Percentiles rank a stretch among this genome's conserved stretches.
phyloP scores from a whole-genome alignment of 805 yeast genomes.

The Cyberlindnera bimundalis region DNA sequence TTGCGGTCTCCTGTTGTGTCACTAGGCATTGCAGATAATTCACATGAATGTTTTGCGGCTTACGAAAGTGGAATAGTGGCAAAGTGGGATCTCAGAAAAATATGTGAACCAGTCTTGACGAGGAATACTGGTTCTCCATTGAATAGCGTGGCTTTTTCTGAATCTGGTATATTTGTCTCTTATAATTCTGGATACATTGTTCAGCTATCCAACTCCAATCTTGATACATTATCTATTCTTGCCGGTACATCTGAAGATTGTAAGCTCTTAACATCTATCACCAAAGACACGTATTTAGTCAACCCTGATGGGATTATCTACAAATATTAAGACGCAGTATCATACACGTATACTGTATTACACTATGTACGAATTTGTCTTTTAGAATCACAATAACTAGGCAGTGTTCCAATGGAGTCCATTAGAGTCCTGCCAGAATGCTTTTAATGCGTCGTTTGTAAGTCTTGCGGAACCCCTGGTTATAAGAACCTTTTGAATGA shows the following conservation, averaged over 20 bases:
- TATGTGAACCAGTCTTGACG: conserved; percentile 8
- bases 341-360: too few relatives aligned
- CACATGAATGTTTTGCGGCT: conserved; percentile 28
- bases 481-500: conserved; percentile 51
- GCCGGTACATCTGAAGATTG: conserved; percentile 8
- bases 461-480: conserved; percentile 61
- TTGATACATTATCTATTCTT: not conserved
- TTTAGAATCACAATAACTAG: not conserved
- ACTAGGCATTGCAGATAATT: not conserved
- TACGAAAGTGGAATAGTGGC: conserved; percentile 35
- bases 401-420: conserved; percentile 38
- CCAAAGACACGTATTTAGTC: not conserved
- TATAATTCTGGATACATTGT: conserved; percentile 8
- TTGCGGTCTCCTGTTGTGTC: conserved; percentile 20
- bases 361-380: not conserved
- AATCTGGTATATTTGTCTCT: conserved; percentile 2
- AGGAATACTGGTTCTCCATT: conserved; percentile 3
- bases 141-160: conserved; percentile 12
- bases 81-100: conserved; percentile 39
- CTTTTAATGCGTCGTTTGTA: conserved; percentile 54
- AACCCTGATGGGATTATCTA: conserved; percentile 2
- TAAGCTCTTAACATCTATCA: not conserved
- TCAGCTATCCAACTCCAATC: not conserved
- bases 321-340: conserved; percentile 1
- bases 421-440: conserved; percentile 62